Base-by-base conservation (phyloP, 768 basidiomycete genomes). In the Leucocoprinus birnbaumii region DNA sequence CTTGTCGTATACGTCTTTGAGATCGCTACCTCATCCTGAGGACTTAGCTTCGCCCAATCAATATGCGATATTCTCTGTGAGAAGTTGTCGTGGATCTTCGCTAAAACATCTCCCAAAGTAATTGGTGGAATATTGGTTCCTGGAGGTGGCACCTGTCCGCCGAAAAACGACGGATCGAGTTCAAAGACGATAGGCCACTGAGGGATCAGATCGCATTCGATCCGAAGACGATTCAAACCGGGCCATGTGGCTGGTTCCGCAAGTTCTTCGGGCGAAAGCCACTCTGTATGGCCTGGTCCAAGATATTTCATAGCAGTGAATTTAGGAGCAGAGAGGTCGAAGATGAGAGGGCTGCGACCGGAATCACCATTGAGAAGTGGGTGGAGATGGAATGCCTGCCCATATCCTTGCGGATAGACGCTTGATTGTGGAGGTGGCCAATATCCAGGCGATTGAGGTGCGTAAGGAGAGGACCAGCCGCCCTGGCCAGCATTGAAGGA, bases 161-260 rank as follows among this genome's bases (percentile, higher is more conserved):
- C 34, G 26, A 19, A 41, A 21, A 41, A 63, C 1, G 24, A 42
- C 27, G 68, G 57, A 10, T 70, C 68, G 59, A 71, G 74, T 43
- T 75, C 69, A 48, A 88, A 65, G 55, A 80, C 75, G 50, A 87
- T 73, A 13, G 83, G 80, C 85, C 86, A 88, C n/a, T 77, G 61
- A 0, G 83, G 80, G 47, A 85, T 72, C 14, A 62, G 58, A 48
- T 87, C 83, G 62, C 79, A 82, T 0, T 75, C 62, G 61, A 89
- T 82, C n/a, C 77, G 74, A 60, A 88, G 75, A 34, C 70, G 73
- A 9, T 74, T 76, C 47, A 82, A 65, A 0, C 77, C 66, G 0
- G 87, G 87, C 59, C 80, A 71, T 8, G 83, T 84, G 16, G 84
- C 86, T 3, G 76, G 70, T 64, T 84, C 72, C 1, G 53, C 55